phyloP scores from a whole-genome alignment of 2,329 filamentous ascomycete genomes.

The Aureobasidium sp. region DNA sequence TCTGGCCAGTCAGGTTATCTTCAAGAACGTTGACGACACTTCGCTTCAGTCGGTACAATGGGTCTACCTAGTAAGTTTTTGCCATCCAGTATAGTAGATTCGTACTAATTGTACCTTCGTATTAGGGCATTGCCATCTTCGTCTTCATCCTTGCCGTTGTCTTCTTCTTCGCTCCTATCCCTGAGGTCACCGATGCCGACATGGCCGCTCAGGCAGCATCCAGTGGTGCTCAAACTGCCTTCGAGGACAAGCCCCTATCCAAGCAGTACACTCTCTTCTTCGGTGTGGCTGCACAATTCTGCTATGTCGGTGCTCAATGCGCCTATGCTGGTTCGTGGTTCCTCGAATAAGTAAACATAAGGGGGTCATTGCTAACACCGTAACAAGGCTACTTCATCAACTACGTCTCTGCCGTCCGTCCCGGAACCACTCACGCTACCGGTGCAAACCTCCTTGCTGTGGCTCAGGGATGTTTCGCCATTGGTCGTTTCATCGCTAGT shows the following conservation, averaged over 20 bases:
- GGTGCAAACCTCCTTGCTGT: conserved; percentile 64
- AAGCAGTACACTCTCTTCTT: conserved; percentile 67
- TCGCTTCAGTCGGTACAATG: conserved; percentile 53
- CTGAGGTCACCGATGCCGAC: conserved; percentile 52
- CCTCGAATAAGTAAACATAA: too few species aligned
- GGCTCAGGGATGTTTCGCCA: conserved; percentile 55
- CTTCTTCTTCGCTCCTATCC: conserved; percentile 48
- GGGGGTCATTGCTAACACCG: too few species aligned
- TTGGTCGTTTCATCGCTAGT: conserved; percentile 61
- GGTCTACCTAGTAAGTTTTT: conserved; percentile 43
- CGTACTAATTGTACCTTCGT: background rate
- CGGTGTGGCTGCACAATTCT: conserved; percentile 67
- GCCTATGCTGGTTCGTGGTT: conserved; percentile 31
- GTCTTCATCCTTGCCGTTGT: conserved; percentile 48
- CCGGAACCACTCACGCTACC: conserved; percentile 43
- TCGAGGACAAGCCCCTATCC: conserved; percentile 41
- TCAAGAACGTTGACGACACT: conserved; percentile 44
- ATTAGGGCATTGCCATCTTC: conserved; percentile 48
- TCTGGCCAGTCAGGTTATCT: conserved; percentile 53
- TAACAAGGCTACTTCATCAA: conserved; percentile 30
- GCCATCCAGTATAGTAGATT: background rate
- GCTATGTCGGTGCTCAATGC: conserved; percentile 68
- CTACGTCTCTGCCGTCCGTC: conserved; percentile 54
- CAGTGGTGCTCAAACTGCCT: conserved; percentile 20
- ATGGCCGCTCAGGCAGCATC: conserved; percentile 44